Conservation (phyloP, 495 filamentous ascomycete species). For the Aspergillus sclerotiicarbonarius region DNA sequence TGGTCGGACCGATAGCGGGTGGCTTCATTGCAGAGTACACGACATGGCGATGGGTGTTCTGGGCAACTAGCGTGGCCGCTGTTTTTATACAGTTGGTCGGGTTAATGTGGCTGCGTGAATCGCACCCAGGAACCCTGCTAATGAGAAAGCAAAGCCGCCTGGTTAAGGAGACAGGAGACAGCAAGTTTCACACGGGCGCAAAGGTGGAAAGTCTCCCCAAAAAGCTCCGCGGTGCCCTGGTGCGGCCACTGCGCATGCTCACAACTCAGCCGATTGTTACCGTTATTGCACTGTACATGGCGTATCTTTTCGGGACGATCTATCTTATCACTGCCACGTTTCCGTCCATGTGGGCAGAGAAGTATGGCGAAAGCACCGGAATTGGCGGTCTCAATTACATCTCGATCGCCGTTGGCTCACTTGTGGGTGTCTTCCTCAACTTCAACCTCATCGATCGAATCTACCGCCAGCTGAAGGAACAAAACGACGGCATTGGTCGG, state of each 20-base stretch:
- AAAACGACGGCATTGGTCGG: conserved; percentile 42
- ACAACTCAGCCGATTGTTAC: conserved; percentile 10
- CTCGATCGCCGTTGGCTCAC: conserved; percentile 61
- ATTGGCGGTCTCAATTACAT: conserved; percentile 66
- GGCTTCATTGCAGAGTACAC: conserved; percentile 53
- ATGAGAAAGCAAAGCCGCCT: conserved; percentile 51
- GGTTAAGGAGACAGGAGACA: conserved; percentile 60
- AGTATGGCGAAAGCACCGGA: conserved; percentile 56
- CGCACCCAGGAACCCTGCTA: conserved; percentile 62
- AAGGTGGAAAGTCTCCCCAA: conserved; percentile 29
- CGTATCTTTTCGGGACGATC: conserved; percentile 6
- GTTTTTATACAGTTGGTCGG: conserved; percentile 59
- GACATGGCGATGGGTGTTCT: conserved; percentile 58
- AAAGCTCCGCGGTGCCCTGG: not conserved
- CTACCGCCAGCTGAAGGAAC: not conserved
- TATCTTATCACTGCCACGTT: conserved; percentile 14
- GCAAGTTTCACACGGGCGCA: conserved; percentile 56
- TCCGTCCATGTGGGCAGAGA: conserved; percentile 45
- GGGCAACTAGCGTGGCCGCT: conserved; percentile 54
- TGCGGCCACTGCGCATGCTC: conserved; percentile 13
- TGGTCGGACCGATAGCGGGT: conserved; percentile 46
- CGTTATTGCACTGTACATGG: conserved; percentile 9
- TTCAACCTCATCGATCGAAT: conserved; percentile 42
- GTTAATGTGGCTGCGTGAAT: conserved; percentile 64
- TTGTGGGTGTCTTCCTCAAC: conserved; percentile 56